Evolutionary conservation across 441 rosid species (phyloP), one percentile per base, ranked within the genome.

Genomic region (Populus hybrid): DNA sequence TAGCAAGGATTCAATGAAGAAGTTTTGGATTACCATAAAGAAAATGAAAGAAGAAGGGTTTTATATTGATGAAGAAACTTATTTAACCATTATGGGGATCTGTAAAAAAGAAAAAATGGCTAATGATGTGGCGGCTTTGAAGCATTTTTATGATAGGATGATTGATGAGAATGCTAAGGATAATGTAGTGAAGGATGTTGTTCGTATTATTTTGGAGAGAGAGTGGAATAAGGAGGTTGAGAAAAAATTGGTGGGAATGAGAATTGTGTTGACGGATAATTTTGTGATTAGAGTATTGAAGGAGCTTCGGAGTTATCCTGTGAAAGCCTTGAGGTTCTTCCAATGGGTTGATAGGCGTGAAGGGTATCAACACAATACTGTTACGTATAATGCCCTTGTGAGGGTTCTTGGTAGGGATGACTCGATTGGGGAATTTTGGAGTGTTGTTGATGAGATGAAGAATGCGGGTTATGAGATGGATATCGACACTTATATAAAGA

Each of bases 1-100:
- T 9, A 84, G 77, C 28, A 86, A 82, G 73, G 88, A 79, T 23
- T 82, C 89, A 1, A 83, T 91, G 94, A 87, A 89, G 79, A 85
- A 83, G 70, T 92, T 95, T 78, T 93, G 98, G 98, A 82, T 74
- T 72, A 70, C 79, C 50, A 72, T 95, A 29, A 82, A 74, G 74
- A 89, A 87, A 81, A 93, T 92, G 98, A 95, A 90, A 82, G 91
- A 87, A 71, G 76, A 87, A 73, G 94, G 91, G 73, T 88, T 87
- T 88, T 92, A 79, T 74, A 79, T 93, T 64, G 98, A 90, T 21
- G 93, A 90, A 74, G 96, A 92, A 26, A 90, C 98, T 8, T 88
- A 87, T 79, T 26, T 31, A 33, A 86, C 95, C 0, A 83, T 93
- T 71, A 45, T 69, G 23, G 81, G 78, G 40, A 40, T 73, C 64